phyloP scores from a whole-genome alignment of 768 basidiomycete genomes.

The Pisolithus microcarpus region DNA sequence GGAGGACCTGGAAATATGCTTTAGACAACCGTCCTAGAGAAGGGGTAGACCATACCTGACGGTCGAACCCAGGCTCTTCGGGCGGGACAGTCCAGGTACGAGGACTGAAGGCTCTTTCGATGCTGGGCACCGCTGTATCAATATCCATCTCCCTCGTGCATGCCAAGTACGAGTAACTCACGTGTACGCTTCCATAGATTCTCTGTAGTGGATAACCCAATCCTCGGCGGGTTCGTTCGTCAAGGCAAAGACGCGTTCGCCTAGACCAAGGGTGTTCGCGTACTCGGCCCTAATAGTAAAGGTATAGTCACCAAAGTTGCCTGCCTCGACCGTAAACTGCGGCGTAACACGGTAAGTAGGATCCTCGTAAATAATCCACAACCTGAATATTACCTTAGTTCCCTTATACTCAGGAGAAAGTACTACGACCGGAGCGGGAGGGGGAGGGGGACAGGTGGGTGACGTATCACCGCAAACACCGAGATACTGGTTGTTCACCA shows the following conservation, averaged over 20 bases:
- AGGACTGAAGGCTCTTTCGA: too few species aligned
- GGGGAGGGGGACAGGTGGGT: neutral
- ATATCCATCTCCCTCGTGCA: too few species aligned
- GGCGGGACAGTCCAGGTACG: too few species aligned
- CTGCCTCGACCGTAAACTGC: neutral
- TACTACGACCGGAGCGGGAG: neutral
- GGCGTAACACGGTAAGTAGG: neutral
- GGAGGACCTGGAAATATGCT: too few species aligned
- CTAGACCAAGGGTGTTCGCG: neutral
- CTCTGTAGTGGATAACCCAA: too few species aligned
- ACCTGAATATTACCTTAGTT: neutral
- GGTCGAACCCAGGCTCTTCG: too few species aligned
- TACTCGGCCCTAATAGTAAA: neutral
- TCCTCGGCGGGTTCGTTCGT: neutral
- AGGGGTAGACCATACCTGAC: too few species aligned
- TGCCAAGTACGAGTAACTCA: neutral
- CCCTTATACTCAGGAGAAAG: neutral
- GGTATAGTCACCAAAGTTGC: neutral
- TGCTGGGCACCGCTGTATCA: too few species aligned
- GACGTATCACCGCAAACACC: neutral
- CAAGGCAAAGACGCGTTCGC: neutral
- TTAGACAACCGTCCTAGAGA: too few species aligned
- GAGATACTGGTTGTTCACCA: neutral
- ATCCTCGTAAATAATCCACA: neutral
- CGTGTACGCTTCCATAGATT: neutral